A percentile compares a stretch with the other conserved stretches of the same genome.
phyloP scores from a whole-genome alignment of 352 stramenopile genomes.

The Pythium apleroticum region DNA sequence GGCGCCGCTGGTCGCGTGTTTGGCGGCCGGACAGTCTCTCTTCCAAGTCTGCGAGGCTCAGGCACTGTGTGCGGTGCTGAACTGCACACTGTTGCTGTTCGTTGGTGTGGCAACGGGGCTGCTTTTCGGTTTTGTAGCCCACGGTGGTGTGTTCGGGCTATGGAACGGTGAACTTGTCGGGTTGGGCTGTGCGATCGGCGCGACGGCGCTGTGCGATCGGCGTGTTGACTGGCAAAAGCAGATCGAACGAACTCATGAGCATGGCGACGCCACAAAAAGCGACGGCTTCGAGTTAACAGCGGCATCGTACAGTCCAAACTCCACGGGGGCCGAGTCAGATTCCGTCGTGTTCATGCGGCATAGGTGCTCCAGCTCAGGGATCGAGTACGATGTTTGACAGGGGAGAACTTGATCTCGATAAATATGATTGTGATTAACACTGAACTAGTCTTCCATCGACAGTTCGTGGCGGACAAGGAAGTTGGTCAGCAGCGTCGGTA shows the following conservation, averaged over 20 bases:
- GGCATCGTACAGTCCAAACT: neutral
- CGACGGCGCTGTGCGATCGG: conserved; percentile 23
- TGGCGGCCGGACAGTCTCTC: conserved; percentile 46
- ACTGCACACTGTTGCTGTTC: conserved; percentile 55
- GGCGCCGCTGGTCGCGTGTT: conserved; percentile 45
- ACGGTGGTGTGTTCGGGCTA: conserved; percentile 54
- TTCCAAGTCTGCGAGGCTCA: conserved; percentile 61
- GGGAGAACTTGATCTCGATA: neutral
- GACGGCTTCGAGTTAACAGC: neutral
- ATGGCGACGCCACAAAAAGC: neutral
- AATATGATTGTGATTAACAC: neutral
- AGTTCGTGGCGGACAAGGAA: conserved; percentile 28
- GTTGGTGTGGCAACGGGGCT: conserved; percentile 53
- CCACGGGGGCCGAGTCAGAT: neutral
- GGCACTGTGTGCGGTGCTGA: conserved; percentile 52
- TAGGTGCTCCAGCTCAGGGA: neutral
- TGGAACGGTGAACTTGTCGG: conserved; percentile 63
- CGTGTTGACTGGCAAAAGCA: conserved; percentile 27
- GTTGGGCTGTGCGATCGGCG: conserved; percentile 21
- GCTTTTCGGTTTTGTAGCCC: conserved; percentile 43
- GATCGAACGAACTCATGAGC: neutral
- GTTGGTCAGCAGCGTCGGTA: conserved; percentile 13
- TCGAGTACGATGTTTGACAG: neutral
- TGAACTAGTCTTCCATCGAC: conserved; percentile 22
- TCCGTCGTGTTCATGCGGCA: conserved; percentile 19